These are phyloP conservation scores for Podaxis mareebaensis DNA, from an alignment of 768 basidiomycete genomes.

Conservation along the genomic window DNA sequence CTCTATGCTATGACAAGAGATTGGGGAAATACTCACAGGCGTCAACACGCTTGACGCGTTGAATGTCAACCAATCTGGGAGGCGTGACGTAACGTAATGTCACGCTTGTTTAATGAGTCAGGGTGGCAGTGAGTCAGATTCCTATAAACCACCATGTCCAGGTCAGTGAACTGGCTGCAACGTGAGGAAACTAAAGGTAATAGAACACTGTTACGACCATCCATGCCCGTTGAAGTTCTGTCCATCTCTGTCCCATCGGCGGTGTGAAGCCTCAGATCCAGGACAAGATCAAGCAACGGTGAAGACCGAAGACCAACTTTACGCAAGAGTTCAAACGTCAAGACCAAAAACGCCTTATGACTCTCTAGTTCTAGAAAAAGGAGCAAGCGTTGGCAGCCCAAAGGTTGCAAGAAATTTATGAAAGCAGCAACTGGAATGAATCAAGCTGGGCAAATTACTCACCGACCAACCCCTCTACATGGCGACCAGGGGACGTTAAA, in stretches of 20 bases:
- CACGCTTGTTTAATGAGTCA: slow-evolving; percentile 5
- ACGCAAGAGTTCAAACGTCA: background rate
- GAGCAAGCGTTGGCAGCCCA: background rate
- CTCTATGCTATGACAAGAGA: background rate
- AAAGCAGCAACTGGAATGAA: background rate
- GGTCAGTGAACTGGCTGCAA: background rate
- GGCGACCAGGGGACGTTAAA: background rate
- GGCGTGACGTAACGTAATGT: background rate
- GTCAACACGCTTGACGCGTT: background rate
- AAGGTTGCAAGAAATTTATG: background rate
- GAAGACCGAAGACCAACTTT: background rate
- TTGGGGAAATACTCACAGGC: background rate
- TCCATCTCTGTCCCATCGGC: background rate
- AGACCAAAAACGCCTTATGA: background rate
- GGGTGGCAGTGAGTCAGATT: slow-evolving; percentile 3
- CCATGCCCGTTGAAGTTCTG: background rate
- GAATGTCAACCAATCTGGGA: background rate
- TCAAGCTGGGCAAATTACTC: background rate
- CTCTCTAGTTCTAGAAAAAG: background rate
- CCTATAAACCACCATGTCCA: slow-evolving; percentile 12
- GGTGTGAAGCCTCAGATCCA: background rate
- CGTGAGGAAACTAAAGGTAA: background rate
- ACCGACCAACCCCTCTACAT: background rate
- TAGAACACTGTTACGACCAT: slow-evolving; percentile 1
- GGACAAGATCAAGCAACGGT: background rate